A percentile compares a stretch with the other conserved stretches of the same genome.
phyloP scores from a whole-genome alignment of 352 stramenopile species.

The Pilasporangium apinafurcum region DNA sequence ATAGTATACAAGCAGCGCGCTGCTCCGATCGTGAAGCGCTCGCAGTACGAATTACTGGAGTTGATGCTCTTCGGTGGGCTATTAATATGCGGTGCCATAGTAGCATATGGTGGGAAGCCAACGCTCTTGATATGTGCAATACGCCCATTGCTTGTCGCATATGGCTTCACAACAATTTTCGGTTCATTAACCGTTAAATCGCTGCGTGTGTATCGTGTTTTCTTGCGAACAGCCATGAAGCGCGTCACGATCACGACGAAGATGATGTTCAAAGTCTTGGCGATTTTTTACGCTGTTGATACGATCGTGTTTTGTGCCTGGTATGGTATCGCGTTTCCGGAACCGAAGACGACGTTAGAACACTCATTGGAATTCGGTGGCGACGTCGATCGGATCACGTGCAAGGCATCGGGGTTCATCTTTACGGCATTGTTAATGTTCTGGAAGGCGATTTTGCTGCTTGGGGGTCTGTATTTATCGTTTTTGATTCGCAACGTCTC shows the following conservation, averaged over 20 bases:
- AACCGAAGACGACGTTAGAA: not conserved
- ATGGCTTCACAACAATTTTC: slow-evolving; percentile 25
- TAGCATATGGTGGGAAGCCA: slow-evolving; percentile 17
- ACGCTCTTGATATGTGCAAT: slow-evolving; percentile 7
- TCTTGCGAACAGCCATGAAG: slow-evolving; percentile 16
- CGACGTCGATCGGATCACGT: slow-evolving; percentile 2
- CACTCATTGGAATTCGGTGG: slow-evolving; percentile 4
- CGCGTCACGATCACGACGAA: slow-evolving; percentile 3
- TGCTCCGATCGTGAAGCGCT: slow-evolving; percentile 25
- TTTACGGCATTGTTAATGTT: slow-evolving; percentile 31
- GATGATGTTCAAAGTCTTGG: slow-evolving; percentile 7
- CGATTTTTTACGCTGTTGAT: slow-evolving; percentile 5
- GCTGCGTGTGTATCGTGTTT: slow-evolving; percentile 30
- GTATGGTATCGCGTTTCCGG: slow-evolving; percentile 3
- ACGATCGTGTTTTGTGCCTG: slow-evolving; percentile 1
- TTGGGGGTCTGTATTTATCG: slow-evolving; percentile 8
- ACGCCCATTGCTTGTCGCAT: slow-evolving; percentile 13
- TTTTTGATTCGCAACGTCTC: slow-evolving; percentile 24
- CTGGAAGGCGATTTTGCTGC: slow-evolving; percentile 24
- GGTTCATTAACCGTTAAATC: slow-evolving; percentile 25
- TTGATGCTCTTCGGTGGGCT: slow-evolving; percentile 21
- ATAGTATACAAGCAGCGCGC: slow-evolving; percentile 21
- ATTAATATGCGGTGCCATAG: slow-evolving; percentile 13
- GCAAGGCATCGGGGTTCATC: slow-evolving; percentile 14
- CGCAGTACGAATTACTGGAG: slow-evolving; percentile 23